phyloP scores from a whole-genome alignment of 169 alveolate species.

The Plasmodium adleri region DNA sequence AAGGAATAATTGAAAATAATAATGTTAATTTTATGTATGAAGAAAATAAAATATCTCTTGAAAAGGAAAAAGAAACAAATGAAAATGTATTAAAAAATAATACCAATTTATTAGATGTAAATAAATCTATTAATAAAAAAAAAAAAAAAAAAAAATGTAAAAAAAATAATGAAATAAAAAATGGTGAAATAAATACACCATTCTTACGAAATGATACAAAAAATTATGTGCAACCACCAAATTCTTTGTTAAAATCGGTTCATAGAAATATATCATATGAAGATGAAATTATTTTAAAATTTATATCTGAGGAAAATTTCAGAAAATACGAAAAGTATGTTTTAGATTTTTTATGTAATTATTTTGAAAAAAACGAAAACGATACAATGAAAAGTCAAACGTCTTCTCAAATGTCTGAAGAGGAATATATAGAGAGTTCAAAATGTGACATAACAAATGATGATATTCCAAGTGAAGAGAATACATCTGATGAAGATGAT shows the following conservation, averaged over 20 bases:
- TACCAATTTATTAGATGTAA: slow-evolving; percentile 1
- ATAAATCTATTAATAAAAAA: slow-evolving; percentile 20
- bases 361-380: slow-evolving; percentile 17
- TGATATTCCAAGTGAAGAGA: no score
- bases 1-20: no score
- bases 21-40: no score
- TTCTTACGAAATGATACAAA: not conserved
- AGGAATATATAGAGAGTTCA: no score
- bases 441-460: no score
- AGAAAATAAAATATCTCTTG: not conserved
- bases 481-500: no score
- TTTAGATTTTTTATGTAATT: slow-evolving; percentile 19
- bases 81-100: not conserved
- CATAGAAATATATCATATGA: slow-evolving; percentile 17
- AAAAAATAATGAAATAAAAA: slow-evolving; percentile 7
- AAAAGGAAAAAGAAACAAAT: slow-evolving; percentile 10
- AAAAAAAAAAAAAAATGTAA: slow-evolving; percentile 23
- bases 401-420: no score
- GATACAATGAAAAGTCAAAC: not conserved
- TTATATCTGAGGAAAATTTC: slow-evolving; percentile 50
- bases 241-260: not conserved
- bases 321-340: slow-evolving; percentile 52
- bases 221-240: not conserved
- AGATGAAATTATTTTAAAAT: slow-evolving; percentile 63
- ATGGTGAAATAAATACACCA: not conserved